Percentiles rank a stretch among this genome's conserved stretches.
Conservation (phyloP, 164 flowering plant species). For the Berberis vulgaris region DNA sequence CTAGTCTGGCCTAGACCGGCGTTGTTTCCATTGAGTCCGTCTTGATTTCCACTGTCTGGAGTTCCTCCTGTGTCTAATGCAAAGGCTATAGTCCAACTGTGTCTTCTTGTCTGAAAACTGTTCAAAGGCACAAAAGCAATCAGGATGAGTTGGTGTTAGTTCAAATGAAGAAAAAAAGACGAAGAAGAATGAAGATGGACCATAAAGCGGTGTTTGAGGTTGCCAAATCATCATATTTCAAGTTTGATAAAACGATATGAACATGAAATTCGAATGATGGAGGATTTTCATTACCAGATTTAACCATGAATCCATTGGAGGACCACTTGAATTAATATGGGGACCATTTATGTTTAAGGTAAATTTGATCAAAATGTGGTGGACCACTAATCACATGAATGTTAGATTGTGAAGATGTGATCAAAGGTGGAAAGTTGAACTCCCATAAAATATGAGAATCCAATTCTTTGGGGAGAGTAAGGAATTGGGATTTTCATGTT, state of each 20-base stretch:
- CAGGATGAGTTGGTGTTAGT: background rate
- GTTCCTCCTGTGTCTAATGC: conserved; percentile 67
- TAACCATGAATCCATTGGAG: too few relatives aligned
- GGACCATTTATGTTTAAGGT: too few relatives aligned
- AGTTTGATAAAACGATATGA: too few relatives aligned
- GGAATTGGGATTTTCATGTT: background rate
- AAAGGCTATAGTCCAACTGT: conserved; percentile 37
- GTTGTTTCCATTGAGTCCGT: conserved; percentile 27
- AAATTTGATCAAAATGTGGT: too few relatives aligned
- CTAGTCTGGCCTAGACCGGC: conserved; percentile 61
- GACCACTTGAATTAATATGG: too few relatives aligned
- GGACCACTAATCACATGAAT: too few relatives aligned
- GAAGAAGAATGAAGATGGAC: background rate
- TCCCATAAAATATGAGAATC: too few relatives aligned
- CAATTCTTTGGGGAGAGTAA: background rate
- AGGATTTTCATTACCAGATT: too few relatives aligned
- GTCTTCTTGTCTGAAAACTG: conserved; percentile 35
- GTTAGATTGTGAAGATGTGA: too few relatives aligned
- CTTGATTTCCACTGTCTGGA: conserved; percentile 43
- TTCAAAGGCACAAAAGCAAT: conserved; percentile 1
- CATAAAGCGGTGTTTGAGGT: background rate
- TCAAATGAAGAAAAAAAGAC: background rate
- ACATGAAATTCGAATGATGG: too few relatives aligned
- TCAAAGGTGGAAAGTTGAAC: too few relatives aligned
- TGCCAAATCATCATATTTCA: background rate